Percentiles rank a stretch among this genome's conserved stretches.
Conservation (phyloP, 2,329 filamentous ascomycete genomes). For the Graphiopsis chlorocephala region DNA sequence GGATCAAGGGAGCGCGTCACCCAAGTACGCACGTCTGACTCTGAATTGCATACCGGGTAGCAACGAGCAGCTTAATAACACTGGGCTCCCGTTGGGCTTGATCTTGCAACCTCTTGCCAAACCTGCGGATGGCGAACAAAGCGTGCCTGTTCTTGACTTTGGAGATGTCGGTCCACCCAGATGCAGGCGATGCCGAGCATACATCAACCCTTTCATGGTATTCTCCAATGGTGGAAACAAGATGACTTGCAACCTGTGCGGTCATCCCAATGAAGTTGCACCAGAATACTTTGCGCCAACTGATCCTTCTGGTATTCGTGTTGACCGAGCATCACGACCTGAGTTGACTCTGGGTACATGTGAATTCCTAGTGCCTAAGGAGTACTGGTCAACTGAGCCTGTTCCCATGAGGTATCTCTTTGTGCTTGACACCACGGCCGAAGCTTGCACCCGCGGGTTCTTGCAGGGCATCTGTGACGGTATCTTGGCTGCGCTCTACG, state of each 20-base stretch:
- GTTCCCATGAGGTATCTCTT: slow-evolving; percentile 87
- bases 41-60: slow-evolving; percentile 89
- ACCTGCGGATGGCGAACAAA: slow-evolving; percentile 77
- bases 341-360: slow-evolving; percentile 90
- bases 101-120: slow-evolving; percentile 83
- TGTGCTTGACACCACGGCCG: slow-evolving; percentile 87
- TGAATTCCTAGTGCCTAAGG: slow-evolving; percentile 94
- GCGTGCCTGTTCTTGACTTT: slow-evolving; percentile 92
- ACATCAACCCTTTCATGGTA: slow-evolving; percentile 99
- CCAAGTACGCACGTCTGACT: slow-evolving; percentile 87
- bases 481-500: slow-evolving; percentile 80
- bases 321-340: slow-evolving; percentile 83
- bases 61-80: slow-evolving; percentile 73
- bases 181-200: slow-evolving; percentile 88
- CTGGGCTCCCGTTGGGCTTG: slow-evolving; percentile 81
- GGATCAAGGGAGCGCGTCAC: slow-evolving; percentile 94
- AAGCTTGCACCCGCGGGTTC: slow-evolving; percentile 87
- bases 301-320: slow-evolving; percentile 78
- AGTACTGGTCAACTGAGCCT: slow-evolving; percentile 96
- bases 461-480: slow-evolving; percentile 87
- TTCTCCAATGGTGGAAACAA: slow-evolving; percentile 93
- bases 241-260: slow-evolving; percentile 97
- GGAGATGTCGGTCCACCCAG: slow-evolving; percentile 85
- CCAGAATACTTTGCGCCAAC: slow-evolving; percentile 91
- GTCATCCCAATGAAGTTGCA: slow-evolving; percentile 90